Conservation (phyloP, 345 rosid species). For the Rhizophora apiculata region DNA sequence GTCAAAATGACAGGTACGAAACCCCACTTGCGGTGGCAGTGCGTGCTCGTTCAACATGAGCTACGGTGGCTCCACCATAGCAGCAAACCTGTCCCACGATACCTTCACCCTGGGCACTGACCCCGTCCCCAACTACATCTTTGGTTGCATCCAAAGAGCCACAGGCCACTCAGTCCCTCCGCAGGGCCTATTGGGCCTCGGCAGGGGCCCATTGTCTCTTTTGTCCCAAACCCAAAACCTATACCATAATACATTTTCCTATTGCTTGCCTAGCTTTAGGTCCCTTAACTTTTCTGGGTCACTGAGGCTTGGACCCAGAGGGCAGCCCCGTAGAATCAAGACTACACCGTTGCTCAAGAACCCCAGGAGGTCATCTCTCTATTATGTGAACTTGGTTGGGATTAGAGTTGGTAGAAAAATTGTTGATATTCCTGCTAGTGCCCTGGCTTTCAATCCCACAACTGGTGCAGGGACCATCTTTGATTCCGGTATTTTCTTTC, state of each 20-base stretch:
- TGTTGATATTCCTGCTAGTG: slow-evolving; percentile 64
- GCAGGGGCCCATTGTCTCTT: slow-evolving; percentile 82
- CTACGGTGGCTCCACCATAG: slow-evolving; percentile 69
- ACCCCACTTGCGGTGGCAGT: slow-evolving; percentile 57
- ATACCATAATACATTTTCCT: slow-evolving; percentile 77
- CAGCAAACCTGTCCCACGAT: slow-evolving; percentile 69
- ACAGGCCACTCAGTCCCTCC: slow-evolving; percentile 71
- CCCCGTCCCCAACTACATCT: slow-evolving; percentile 57
- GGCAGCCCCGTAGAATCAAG: slow-evolving; percentile 73
- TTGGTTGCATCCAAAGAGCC: slow-evolving; percentile 72
- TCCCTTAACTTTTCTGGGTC: slow-evolving; percentile 77
- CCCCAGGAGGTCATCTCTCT: slow-evolving; percentile 78
- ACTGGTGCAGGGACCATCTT: slow-evolving; percentile 88
- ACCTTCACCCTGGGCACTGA: slow-evolving; percentile 56
- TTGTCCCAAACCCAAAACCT: slow-evolving; percentile 69
- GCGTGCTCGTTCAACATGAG: slow-evolving; percentile 76
- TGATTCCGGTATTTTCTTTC: slow-evolving; percentile 64
- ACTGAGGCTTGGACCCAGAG: slow-evolving; percentile 69
- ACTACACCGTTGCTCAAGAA: slow-evolving; percentile 75
- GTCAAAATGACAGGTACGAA: slow-evolving; percentile 47
- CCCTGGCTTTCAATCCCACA: slow-evolving; percentile 65
- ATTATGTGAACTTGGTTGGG: slow-evolving; percentile 70
- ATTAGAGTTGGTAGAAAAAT: slow-evolving; percentile 68
- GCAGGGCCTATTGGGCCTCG: slow-evolving; percentile 82
- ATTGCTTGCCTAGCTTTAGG: slow-evolving; percentile 84